These are phyloP conservation scores for Apiotrichum akiyoshidainum DNA, from an alignment of 1,284 basidiomycete genomes.

Conservation along the genomic window DNA sequence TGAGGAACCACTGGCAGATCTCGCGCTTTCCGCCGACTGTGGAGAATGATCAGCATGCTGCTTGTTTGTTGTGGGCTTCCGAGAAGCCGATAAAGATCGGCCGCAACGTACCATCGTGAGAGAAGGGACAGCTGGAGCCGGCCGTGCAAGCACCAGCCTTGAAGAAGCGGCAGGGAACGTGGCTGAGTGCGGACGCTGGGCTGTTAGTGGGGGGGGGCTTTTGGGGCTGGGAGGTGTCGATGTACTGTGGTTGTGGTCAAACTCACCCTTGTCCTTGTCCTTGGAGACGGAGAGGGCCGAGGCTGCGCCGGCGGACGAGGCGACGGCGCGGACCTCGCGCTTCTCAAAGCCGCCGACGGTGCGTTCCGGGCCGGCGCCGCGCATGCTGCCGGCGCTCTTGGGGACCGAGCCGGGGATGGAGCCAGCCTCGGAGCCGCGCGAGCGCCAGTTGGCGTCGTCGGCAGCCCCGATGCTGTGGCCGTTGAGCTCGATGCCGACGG, in stretches of 20 bases:
- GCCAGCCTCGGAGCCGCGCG: constrained; percentile 13
- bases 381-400: constrained; percentile 6
- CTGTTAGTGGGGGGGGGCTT: neutral
- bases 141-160: constrained; percentile 89
- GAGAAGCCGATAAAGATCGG: neutral
- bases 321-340: constrained; percentile 25
- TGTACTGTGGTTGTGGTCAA: too few relatives aligned
- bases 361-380: constrained; percentile 24
- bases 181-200: constrained; percentile 59
- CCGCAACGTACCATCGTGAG: constrained; percentile 57
- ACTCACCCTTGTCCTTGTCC: constrained; percentile 20
- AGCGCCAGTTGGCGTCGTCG: constrained; percentile 31
- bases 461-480: constrained; percentile 13
- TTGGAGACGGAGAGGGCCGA: constrained; percentile 20
- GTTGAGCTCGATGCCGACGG: constrained; percentile 11
- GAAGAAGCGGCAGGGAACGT: constrained; percentile 99
- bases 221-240: too few relatives aligned
- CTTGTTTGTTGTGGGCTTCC: neutral
- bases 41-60: constrained; percentile 1
- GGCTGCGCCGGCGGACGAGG: neutral
- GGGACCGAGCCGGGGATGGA: constrained; percentile 4
- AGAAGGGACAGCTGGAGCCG: constrained; percentile 92
- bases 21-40: constrained; percentile 78
- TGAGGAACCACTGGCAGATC: constrained; percentile 83
- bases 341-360: constrained; percentile 41